A percentile compares a stretch with the other conserved stretches of the same genome.
phyloP scores from a whole-genome alignment of 192 early-diverging fungal genomes.

The Coemansia sp. region DNA sequence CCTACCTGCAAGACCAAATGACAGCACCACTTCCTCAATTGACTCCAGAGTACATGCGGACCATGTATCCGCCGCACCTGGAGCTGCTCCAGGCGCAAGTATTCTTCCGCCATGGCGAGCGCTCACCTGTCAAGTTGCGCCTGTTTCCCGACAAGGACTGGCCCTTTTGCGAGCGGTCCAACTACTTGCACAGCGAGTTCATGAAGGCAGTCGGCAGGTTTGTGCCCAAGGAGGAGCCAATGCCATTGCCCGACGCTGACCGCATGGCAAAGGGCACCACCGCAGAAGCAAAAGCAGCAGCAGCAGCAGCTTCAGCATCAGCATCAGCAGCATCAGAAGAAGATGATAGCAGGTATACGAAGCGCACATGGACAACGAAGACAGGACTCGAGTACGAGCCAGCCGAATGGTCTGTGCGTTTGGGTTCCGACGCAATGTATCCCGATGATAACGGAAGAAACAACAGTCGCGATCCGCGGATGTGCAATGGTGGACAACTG shows the following conservation, averaged over 20 bases:
- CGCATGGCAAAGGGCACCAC: background rate
- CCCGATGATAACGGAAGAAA: background rate
- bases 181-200: slow-evolving; percentile 38
- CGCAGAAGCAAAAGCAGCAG: background rate
- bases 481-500: slow-evolving; percentile 58
- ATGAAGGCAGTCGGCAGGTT: slow-evolving; percentile 40
- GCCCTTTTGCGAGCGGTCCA: slow-evolving; percentile 33
- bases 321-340: background rate
- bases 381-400: slow-evolving; percentile 38
- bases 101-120: slow-evolving; percentile 51
- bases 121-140: slow-evolving; percentile 20
- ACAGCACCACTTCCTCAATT: slow-evolving; percentile 21
- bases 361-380: slow-evolving; percentile 21
- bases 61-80: slow-evolving; percentile 28
- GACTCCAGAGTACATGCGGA: slow-evolving; percentile 22
- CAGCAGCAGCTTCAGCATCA: too few relatives aligned
- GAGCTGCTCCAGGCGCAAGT: slow-evolving; percentile 46
- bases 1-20: background rate
- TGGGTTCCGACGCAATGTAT: slow-evolving; percentile 4
- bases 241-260: slow-evolving; percentile 24
- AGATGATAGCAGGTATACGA: slow-evolving; percentile 17
- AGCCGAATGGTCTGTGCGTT: slow-evolving; percentile 31
- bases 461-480: background rate
- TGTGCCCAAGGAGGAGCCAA: slow-evolving; percentile 22
- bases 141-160: slow-evolving; percentile 14